Conservation (phyloP, 805 yeast species). For the Komagataella ulmi region DNA sequence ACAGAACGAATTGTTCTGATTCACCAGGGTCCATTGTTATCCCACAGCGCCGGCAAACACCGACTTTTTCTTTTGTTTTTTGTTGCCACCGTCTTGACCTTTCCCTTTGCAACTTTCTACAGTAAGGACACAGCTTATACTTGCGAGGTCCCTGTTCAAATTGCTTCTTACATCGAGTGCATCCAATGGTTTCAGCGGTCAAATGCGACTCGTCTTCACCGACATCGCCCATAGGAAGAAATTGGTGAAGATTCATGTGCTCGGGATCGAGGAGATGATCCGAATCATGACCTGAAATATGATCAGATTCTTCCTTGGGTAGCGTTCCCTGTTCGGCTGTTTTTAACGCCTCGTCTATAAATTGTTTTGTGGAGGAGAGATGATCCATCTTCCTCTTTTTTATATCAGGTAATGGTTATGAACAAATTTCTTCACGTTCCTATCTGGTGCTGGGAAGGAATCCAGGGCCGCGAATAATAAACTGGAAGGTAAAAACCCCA, state of each 20-base stretch:
- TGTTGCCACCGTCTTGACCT: conserved; percentile 54
- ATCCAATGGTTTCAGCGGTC: conserved; percentile 8
- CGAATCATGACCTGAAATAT: background rate
- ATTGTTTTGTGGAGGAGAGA: background rate
- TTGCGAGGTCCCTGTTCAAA: conserved; percentile 35
- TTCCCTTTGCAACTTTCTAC: conserved; percentile 50
- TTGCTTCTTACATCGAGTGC: conserved; percentile 48
- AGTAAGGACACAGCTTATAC: conserved; percentile 48
- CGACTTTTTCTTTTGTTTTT: conserved; percentile 43
- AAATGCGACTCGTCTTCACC: background rate
- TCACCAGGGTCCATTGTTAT: conserved; percentile 24
- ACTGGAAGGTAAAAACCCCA: background rate
- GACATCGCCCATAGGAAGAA: background rate
- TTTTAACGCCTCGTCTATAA: background rate
- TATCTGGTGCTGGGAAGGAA: background rate
- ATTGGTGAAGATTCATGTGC: background rate
- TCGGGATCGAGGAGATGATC: background rate
- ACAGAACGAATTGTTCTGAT: conserved; percentile 39
- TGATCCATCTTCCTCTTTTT: background rate
- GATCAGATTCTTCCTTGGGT: background rate
- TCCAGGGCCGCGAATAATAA: background rate
- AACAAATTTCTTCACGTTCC: background rate
- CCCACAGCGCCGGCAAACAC: conserved; percentile 58
- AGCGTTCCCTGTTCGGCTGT: background rate
- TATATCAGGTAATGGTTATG: background rate